phyloP scores from a whole-genome alignment of 2,329 filamentous ascomycete genomes.

The Cladosporium sp. region DNA sequence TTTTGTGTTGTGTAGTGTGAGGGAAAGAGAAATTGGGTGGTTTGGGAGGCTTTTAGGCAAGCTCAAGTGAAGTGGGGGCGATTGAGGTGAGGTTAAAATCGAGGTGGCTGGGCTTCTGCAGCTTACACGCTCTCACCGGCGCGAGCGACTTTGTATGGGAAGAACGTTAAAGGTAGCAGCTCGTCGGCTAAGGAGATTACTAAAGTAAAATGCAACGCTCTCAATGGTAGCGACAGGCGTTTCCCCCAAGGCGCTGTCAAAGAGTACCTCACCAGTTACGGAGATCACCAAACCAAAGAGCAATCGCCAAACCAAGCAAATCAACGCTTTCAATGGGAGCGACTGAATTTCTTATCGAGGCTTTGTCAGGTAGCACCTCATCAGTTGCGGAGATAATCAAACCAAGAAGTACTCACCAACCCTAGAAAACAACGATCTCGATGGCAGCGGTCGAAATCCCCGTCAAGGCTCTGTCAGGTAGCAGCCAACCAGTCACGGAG shows the following conservation, averaged over 20 bases:
- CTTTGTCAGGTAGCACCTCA: neutral
- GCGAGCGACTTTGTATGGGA: neutral
- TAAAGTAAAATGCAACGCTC: neutral
- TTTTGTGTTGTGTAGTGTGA: neutral
- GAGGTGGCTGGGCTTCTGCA: neutral
- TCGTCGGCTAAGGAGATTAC: neutral
- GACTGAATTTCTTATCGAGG: neutral
- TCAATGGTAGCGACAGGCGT: neutral
- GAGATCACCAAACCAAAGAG: neutral
- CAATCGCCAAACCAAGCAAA: neutral
- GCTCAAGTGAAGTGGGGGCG: conserved; percentile 5
- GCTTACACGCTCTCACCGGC: neutral
- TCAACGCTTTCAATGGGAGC: neutral
- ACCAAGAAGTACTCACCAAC: neutral
- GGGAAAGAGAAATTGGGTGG: neutral
- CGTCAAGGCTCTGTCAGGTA: neutral
- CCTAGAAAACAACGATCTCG: neutral
- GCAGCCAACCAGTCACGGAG: neutral
- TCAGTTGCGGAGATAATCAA: neutral
- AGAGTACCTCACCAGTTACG: neutral
- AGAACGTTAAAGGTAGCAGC: neutral
- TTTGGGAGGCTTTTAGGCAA: neutral
- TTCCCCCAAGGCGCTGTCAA: neutral
- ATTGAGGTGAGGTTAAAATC: conserved; percentile 6
- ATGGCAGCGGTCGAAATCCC: neutral